phyloP scores from a whole-genome alignment of 1,139 yeast genomes.

The Yamadazyma dushanensis region DNA sequence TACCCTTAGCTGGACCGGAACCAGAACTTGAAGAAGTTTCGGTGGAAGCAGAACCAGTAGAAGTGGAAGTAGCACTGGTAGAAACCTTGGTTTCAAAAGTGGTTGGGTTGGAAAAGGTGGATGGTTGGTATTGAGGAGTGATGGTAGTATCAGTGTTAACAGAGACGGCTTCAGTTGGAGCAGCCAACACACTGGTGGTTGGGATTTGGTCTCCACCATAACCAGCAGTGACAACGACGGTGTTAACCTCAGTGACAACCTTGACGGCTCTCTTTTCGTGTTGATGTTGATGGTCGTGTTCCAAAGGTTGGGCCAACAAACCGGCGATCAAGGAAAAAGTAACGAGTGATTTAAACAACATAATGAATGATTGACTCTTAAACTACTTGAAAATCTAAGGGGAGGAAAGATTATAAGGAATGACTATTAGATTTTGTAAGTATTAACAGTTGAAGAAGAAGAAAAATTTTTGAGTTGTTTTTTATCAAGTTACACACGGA shows the following conservation, averaged over 20 bases:
- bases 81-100: constrained; percentile 21
- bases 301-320: constrained; percentile 36
- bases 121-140: constrained; percentile 26
- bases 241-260: constrained; percentile 34
- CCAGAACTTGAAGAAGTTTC: constrained; percentile 17
- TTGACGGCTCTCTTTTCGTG: constrained; percentile 40
- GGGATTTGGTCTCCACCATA: constrained; percentile 29
- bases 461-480: constrained; percentile 2
- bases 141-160: constrained; percentile 20
- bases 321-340: constrained; percentile 22
- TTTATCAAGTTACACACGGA: neutral
- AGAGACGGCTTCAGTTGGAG: constrained; percentile 22
- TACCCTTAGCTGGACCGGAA: constrained; percentile 50
- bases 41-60: constrained; percentile 22
- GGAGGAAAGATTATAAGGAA: constrained; percentile 13
- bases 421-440: constrained; percentile 12
- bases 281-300: constrained; percentile 33
- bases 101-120: constrained; percentile 26
- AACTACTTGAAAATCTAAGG: constrained; percentile 9
- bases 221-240: constrained; percentile 38
- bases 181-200: constrained; percentile 23
- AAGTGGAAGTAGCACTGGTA: constrained; percentile 21
- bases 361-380: constrained; percentile 17
- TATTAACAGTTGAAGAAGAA: constrained; percentile 6
- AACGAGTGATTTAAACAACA: constrained; percentile 51